Percentiles rank a stretch among this genome's conserved stretches.
Conservation (phyloP, 805 yeast genomes). For the Pichia pseudocactophila region DNA sequence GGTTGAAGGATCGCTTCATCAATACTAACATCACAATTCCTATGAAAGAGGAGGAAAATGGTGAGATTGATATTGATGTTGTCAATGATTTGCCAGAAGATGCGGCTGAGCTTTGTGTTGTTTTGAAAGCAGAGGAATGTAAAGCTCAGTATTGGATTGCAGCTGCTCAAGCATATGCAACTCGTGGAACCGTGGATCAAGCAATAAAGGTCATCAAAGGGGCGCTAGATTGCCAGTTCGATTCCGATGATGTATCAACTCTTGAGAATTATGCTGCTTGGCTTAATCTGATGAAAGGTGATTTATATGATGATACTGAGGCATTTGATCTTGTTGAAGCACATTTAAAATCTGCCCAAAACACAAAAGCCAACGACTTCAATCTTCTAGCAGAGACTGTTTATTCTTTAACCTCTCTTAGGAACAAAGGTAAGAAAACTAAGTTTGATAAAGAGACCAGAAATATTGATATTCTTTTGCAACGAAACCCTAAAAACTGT, state of each 20-base stretch:
- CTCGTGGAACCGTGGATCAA: conserved; percentile 47
- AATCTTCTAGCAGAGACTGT: conserved; percentile 63
- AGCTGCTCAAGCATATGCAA: conserved; percentile 73
- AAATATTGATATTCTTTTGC: conserved; percentile 53
- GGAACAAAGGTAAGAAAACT: conserved; percentile 48
- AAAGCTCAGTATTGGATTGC: conserved; percentile 74
- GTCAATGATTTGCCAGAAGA: conserved; percentile 82
- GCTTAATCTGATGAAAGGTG: conserved; percentile 49
- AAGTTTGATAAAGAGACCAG: conserved; percentile 65
- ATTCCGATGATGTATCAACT: conserved; percentile 35
- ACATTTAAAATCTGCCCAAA: conserved; percentile 36
- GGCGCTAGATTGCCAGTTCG: conserved; percentile 39
- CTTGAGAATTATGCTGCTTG: conserved; percentile 63
- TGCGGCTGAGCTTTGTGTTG: conserved; percentile 69
- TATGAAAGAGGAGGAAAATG: conserved; percentile 55
- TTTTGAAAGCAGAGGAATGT: conserved; percentile 75
- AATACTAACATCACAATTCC: conserved; percentile 44
- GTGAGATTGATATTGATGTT: conserved; percentile 78
- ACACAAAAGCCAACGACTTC: conserved; percentile 29
- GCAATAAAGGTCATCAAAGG: conserved; percentile 54
- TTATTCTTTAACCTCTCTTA: conserved; percentile 52
- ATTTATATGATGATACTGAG: conserved; percentile 16
- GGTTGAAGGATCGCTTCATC: conserved; percentile 17
- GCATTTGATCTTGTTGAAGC: conserved; percentile 23
- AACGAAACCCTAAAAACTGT: conserved; percentile 50